Evolutionary conservation across 768 basidiomycete species (phyloP).

Genomic region (Mycena galopus): DNA sequence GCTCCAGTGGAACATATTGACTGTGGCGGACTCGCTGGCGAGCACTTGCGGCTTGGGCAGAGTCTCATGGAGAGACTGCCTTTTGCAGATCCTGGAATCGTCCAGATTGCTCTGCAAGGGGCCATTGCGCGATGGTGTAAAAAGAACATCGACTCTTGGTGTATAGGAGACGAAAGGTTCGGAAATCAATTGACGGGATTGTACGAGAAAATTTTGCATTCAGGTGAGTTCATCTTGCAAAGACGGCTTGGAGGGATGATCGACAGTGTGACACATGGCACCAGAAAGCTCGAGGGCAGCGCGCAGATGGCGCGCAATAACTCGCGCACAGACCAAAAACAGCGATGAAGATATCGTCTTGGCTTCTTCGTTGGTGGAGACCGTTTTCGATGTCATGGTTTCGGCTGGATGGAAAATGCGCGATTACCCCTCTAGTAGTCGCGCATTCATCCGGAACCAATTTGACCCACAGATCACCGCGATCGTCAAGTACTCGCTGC

Average conservation of each 20-base stretch:
- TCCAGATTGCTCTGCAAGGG: constrained; percentile 7
- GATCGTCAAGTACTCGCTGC: background rate
- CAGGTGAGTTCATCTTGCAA: background rate
- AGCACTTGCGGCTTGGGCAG: background rate
- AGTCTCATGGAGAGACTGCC: background rate
- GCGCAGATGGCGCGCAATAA: constrained; percentile 12
- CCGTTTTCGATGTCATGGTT: background rate
- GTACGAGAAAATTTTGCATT: background rate
- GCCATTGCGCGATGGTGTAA: constrained; percentile 12
- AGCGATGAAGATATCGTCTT: background rate
- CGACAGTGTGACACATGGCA: background rate
- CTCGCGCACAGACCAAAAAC: background rate
- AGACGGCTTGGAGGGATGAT: background rate
- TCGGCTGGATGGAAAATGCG: background rate
- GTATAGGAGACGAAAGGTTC: background rate
- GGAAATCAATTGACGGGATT: background rate
- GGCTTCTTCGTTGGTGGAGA: background rate
- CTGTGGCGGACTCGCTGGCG: too few species aligned
- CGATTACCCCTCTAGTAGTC: background rate
- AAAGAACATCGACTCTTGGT: constrained; percentile 1
- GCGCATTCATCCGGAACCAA: background rate
- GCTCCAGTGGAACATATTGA: background rate
- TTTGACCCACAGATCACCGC: background rate
- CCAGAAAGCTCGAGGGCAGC: background rate
- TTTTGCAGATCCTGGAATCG: background rate